These are phyloP conservation scores for Albugo candida DNA, from an alignment of 352 stramenopile species.

Conservation along the genomic window DNA sequence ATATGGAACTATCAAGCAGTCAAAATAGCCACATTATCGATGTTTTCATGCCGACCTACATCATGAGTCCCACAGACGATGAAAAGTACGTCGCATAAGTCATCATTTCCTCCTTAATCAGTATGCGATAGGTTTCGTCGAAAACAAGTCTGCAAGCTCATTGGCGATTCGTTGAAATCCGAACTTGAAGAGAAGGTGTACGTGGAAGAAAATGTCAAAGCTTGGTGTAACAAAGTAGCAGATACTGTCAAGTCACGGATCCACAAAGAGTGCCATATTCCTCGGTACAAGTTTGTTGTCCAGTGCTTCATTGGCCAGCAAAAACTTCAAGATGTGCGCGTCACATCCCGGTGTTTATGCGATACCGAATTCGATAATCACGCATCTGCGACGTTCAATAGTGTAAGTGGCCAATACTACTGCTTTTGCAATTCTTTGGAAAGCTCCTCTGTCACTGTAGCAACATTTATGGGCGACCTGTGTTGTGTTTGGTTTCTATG, in stretches of 20 bases:
- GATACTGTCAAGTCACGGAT: conserved; percentile 44
- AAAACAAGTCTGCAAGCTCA: conserved; percentile 55
- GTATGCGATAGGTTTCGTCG: conserved; percentile 33
- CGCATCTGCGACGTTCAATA: conserved; percentile 71
- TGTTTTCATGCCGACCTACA: conserved; percentile 64
- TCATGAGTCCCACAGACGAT: conserved; percentile 64
- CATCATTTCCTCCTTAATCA: neutral
- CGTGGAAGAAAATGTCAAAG: conserved; percentile 45
- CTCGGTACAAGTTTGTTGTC: conserved; percentile 87
- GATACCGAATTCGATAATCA: conserved; percentile 89
- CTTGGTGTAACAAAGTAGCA: conserved; percentile 39
- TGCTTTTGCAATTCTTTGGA: neutral
- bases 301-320: conserved; percentile 88
- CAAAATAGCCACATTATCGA: conserved; percentile 49
- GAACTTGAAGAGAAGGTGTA: conserved; percentile 59
- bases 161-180: conserved; percentile 36
- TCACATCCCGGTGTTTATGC: conserved; percentile 87
- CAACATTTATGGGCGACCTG: conserved; percentile 79
- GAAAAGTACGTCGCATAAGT: conserved; percentile 19
- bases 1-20: conserved; percentile 17
- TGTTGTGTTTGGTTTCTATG: conserved; percentile 81
- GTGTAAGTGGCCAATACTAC: conserved; percentile 19
- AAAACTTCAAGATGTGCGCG: conserved; percentile 83
- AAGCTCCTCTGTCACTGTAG: conserved; percentile 10
- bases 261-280: conserved; percentile 42